Conservation (phyloP, 306 rosid genomes). For the Trifolium fragiferum region DNA sequence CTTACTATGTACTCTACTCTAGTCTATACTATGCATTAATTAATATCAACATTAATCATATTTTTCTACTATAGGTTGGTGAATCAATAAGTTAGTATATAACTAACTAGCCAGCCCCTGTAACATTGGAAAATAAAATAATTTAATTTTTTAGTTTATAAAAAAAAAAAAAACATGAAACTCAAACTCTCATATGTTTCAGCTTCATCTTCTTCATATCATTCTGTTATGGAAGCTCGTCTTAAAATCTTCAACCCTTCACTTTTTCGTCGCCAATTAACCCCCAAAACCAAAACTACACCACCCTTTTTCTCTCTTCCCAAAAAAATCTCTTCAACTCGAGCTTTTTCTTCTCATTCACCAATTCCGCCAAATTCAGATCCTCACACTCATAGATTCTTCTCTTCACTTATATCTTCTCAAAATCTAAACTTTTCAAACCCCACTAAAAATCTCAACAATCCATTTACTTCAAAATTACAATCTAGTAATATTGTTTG, state of each 20-base stretch:
- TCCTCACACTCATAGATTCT: constrained; percentile 51
- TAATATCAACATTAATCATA: too few species aligned
- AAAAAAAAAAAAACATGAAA: too few species aligned
- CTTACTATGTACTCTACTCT: too few species aligned
- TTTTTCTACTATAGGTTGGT: too few species aligned
- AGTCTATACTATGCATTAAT: too few species aligned
- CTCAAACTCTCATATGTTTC: neutral
- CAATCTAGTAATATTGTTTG: constrained; percentile 44
- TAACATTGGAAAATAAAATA: too few species aligned
- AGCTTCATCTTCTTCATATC: neutral
- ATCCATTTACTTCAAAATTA: constrained; percentile 40
- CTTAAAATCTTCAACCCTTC: constrained; percentile 48
- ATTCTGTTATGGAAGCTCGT: constrained; percentile 60
- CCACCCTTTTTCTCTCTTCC: constrained; percentile 17
- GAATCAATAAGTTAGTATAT: too few species aligned
- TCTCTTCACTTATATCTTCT: constrained; percentile 52
- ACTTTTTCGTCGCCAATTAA: constrained; percentile 52
- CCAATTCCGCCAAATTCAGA: constrained; percentile 36
- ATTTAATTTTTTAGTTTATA: too few species aligned
- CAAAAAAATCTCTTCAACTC: constrained; percentile 40
- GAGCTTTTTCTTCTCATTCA: constrained; percentile 44
- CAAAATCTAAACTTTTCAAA: constrained; percentile 36
- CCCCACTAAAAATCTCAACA: constrained; percentile 28
- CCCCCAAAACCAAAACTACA: constrained; percentile 47
- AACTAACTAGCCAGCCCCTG: too few species aligned